phyloP scores from a whole-genome alignment of 768 basidiomycete species.

The Clathrus columnatus region DNA sequence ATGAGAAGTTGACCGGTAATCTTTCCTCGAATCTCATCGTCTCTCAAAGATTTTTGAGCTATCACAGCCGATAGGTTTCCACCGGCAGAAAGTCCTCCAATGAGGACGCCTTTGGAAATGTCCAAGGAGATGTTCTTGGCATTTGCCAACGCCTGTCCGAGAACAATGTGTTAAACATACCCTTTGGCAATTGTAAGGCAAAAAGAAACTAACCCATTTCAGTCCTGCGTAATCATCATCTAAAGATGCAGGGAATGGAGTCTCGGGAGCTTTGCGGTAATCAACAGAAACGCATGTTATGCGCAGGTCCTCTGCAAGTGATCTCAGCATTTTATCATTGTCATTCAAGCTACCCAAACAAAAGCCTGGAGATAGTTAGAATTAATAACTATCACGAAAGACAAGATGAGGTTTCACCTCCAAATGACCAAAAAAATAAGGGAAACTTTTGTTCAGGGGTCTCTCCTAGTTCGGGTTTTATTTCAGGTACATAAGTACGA shows the following conservation, averaged over 20 bases:
- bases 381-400: background rate
- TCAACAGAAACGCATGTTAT: conserved; percentile 14
- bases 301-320: conserved; percentile 11
- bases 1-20: conserved; percentile 20
- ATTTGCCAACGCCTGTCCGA: conserved; percentile 10
- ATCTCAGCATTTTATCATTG: conserved; percentile 16
- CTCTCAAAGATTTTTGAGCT: conserved; percentile 17
- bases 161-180: background rate
- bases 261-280: conserved; percentile 19
- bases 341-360: conserved; percentile 11
- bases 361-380: background rate
- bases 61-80: conserved; percentile 18
- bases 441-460: background rate
- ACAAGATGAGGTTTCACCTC: background rate
- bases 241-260: conserved; percentile 16
- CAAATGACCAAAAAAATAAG: background rate
- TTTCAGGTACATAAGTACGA: background rate
- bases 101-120: conserved; percentile 18
- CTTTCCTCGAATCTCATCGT: conserved; percentile 14
- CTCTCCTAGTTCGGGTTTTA: background rate
- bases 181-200: background rate
- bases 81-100: conserved; percentile 20
- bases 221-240: conserved; percentile 18
- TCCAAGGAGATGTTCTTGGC: conserved; percentile 9
- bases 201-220: conserved; percentile 18